Evolutionary conservation across 78 protist species (phyloP).

Genomic region (Dictyostelium brefeldianum): DNA sequence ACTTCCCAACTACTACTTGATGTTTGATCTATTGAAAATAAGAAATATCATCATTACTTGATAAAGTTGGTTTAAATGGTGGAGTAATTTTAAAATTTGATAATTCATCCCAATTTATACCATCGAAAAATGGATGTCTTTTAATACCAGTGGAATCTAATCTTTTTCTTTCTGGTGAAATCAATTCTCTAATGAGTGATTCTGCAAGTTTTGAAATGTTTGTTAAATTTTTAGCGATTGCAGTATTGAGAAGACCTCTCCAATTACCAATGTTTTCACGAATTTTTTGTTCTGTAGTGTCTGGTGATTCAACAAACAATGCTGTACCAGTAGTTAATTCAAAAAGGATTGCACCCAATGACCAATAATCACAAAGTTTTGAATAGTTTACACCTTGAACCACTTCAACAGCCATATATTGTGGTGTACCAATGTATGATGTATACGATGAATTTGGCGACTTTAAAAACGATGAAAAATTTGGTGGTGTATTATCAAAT

Average conservation of each 20-base stretch:
- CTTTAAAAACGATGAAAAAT: constrained; percentile 60
- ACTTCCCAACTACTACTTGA: too few species aligned
- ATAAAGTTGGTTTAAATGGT: constrained; percentile 53
- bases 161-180: constrained; percentile 76
- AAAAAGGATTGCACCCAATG: constrained; percentile 63
- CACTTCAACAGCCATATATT: constrained; percentile 80
- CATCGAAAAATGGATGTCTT: constrained; percentile 77
- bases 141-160: constrained; percentile 38
- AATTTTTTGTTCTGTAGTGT: constrained; percentile 76
- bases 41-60: constrained; percentile 13
- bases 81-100: background rate
- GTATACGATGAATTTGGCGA: constrained; percentile 60
- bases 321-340: constrained; percentile 58
- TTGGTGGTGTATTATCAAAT: constrained; percentile 69
- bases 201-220: constrained; percentile 56
- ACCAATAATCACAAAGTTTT: constrained; percentile 76
- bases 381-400: constrained; percentile 73
- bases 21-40: background rate
- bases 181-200: constrained; percentile 70
- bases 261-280: constrained; percentile 81
- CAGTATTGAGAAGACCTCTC: constrained; percentile 78
- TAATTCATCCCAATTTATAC: constrained; percentile 54
- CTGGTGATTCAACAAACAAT: constrained; percentile 76
- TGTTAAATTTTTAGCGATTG: constrained; percentile 33
- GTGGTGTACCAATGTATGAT: constrained; percentile 74